These are phyloP conservation scores for Petunia hybrid DNA, from an alignment of 305 asterid genomes.

Conservation along the genomic window DNA sequence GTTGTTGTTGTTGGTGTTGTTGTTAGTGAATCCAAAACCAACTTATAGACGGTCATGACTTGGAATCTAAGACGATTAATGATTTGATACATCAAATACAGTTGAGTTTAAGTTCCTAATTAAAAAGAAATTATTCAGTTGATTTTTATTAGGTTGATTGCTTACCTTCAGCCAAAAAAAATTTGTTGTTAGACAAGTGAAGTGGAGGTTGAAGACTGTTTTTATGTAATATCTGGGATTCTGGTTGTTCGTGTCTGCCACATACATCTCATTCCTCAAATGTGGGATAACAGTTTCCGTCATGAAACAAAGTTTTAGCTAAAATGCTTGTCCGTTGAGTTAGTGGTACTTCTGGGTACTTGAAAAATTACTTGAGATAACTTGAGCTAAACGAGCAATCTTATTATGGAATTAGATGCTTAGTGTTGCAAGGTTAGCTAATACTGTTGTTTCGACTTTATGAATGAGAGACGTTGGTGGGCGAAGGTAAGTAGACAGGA, in stretches of 20 bases:
- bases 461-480: background rate
- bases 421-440: background rate
- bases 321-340: background rate
- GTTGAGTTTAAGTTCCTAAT: slow-evolving; percentile 14
- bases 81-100: background rate
- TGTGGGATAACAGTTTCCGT: background rate
- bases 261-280: slow-evolving; percentile 8
- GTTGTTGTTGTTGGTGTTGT: no score
- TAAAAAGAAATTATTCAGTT: background rate
- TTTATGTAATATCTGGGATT: background rate
- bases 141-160: background rate
- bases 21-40: background rate
- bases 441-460: background rate
- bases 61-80: background rate
- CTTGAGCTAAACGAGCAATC: background rate
- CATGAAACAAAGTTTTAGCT: background rate
- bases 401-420: background rate
- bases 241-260: background rate
- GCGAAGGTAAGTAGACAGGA: background rate
- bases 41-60: background rate
- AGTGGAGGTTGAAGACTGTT: background rate
- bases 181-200: background rate
- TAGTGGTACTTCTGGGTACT: background rate
- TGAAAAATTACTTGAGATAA: background rate
- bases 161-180: background rate